These are phyloP conservation scores for Ogataea salicorniae DNA, from an alignment of 805 yeast species.

Conservation along the genomic window DNA sequence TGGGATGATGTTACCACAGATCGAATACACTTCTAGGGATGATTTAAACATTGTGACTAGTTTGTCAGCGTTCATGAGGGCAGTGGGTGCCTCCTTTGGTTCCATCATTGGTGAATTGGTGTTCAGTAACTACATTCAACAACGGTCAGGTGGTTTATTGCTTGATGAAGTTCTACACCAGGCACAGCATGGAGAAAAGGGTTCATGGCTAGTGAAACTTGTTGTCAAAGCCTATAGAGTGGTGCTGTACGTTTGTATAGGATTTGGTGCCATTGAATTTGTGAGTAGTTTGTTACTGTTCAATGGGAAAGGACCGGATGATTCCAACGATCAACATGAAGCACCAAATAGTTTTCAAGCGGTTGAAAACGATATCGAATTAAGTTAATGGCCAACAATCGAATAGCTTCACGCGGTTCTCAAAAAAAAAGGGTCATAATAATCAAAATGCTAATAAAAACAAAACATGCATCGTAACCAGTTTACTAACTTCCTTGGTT, in stretches of 20 bases:
- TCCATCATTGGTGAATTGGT: conserved; percentile 39
- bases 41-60: conserved; percentile 45
- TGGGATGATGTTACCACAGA: conserved; percentile 38
- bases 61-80: conserved; percentile 39
- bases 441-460: too few species aligned
- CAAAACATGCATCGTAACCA: too few species aligned
- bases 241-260: conserved; percentile 17
- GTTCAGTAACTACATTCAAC: conserved; percentile 20
- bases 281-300: conserved; percentile 9
- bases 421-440: too few species aligned
- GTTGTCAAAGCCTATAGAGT: conserved; percentile 14
- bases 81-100: conserved; percentile 45
- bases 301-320: neutral
- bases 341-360: neutral
- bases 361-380: too few species aligned
- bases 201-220: neutral
- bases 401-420: too few species aligned
- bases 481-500: too few species aligned
- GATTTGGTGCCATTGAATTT: conserved; percentile 14
- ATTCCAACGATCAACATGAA: neutral
- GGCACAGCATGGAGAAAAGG: conserved; percentile 1
- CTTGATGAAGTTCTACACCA: conserved; percentile 2
- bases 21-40: conserved; percentile 39
- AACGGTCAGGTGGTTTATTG: conserved; percentile 1
- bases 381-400: too few species aligned